Base-by-base conservation (phyloP, 805 yeast genomes). In the Ogataea naganishii region DNA sequence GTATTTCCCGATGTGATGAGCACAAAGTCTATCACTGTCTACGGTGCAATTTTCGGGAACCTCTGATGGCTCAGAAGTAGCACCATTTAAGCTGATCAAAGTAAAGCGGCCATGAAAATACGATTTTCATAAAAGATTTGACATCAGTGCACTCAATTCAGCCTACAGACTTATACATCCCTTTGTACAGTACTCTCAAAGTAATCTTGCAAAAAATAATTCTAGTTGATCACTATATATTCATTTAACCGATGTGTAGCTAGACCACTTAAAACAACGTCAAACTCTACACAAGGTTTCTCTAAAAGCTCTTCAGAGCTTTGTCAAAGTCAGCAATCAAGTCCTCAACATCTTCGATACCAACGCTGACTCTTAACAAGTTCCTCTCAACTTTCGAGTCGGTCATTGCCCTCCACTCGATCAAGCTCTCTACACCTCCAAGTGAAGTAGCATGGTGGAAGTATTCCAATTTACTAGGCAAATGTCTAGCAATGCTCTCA, bases 371-470 rank as follows among this genome's bases (percentile, higher is more conserved):
- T 53, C 96, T 69, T 23, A 88, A 53, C 27, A 85, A 51, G 1
- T 70, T 66, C 14, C 70, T 66, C 14, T 69, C 61, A 10, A 76
- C 79, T 4, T 56, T 40, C 2, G 68, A 49, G 47, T 85, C 89
- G 15, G 80, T 68, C 57, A 88, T 47, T 0, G 84, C 78, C 48
- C 96, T 72, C 95, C 95, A 85, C 55, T 88, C 96, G 34, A 88
- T 74, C 46, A 86, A 60, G 26, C 94, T 80, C 56, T 89, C 96
- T 10, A 81, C 83, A 14, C 96, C 95, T 23, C 96, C 96, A 17
- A 89, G 62, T 3, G 95, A 84, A 1, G 96, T 86, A 4, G 96
- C 95, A 56, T 88, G 97, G 42, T 78, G 80, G 60, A 86, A 85
- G 39, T 69, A 71, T 41, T 72, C 69, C 35, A 85, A 59, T 35